Evolutionary conservation across 2,329 filamentous ascomycete species (phyloP).

Genomic region (Aspergillus pseudonomiae): DNA sequence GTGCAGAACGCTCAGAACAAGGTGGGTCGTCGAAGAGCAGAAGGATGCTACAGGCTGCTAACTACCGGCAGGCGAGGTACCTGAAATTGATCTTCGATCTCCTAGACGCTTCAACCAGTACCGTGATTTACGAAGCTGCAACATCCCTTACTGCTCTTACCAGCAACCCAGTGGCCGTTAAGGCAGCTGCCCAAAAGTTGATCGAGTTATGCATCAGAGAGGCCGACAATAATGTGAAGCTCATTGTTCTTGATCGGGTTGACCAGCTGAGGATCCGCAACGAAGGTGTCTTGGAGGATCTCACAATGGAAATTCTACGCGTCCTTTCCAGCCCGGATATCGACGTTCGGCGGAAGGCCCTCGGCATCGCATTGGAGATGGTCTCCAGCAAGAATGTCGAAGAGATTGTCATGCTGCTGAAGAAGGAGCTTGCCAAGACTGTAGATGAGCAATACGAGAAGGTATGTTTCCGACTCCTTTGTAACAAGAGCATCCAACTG

Average conservation of each 20-base stretch:
- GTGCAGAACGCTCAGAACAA: slow-evolving; percentile 93
- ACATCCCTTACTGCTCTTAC: slow-evolving; percentile 93
- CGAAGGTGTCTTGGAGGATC: slow-evolving; percentile 86
- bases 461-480: slow-evolving; percentile 35
- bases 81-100: slow-evolving; percentile 94
- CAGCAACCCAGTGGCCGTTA: slow-evolving; percentile 95
- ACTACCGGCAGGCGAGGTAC: slow-evolving; percentile 71
- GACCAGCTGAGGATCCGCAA: slow-evolving; percentile 85
- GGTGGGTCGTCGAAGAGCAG: slow-evolving; percentile 51
- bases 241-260: slow-evolving; percentile 94
- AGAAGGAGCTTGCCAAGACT: slow-evolving; percentile 97
- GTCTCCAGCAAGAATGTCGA: slow-evolving; percentile 98
- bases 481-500: slow-evolving; percentile 18
- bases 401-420: slow-evolving; percentile 91
- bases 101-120: slow-evolving; percentile 87
- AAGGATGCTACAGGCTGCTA: slow-evolving; percentile 22
- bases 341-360: slow-evolving; percentile 89
- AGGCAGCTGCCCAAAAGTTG: slow-evolving; percentile 92
- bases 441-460: slow-evolving; percentile 99
- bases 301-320: slow-evolving; percentile 95
- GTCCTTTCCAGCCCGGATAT: slow-evolving; percentile 95
- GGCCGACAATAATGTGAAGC: slow-evolving; percentile 98
- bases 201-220: slow-evolving; percentile 97
- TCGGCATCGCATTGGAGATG: slow-evolving; percentile 92
- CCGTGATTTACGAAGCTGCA: slow-evolving; percentile 95